Evolutionary conservation across 2,329 filamentous ascomycete species (phyloP).

Genomic region (Uncinocarpus reesii): DNA sequence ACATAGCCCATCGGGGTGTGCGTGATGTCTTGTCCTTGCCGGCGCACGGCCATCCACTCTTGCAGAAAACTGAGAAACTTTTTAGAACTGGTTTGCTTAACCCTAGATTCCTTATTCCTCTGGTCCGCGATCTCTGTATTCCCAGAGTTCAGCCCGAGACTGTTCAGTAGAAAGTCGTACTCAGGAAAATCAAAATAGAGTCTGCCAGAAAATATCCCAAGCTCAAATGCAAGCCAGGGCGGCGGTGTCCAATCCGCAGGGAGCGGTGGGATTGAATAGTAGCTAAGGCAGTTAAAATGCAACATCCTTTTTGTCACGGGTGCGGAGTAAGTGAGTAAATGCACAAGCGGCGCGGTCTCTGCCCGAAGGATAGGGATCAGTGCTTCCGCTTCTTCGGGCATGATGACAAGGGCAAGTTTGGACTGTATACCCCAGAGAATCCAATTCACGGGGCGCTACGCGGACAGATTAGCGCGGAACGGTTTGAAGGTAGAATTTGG

Average conservation of each 20-base stretch:
- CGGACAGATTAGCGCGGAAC: neutral
- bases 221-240: constrained; percentile 46
- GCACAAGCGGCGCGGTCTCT: constrained; percentile 20
- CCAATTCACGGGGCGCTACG: constrained; percentile 47
- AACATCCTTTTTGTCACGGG: constrained; percentile 52
- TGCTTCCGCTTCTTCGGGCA: constrained; percentile 52
- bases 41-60: constrained; percentile 26
- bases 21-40: constrained; percentile 28
- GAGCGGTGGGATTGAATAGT: constrained; percentile 43
- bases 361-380: constrained; percentile 40
- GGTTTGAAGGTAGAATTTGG: neutral
- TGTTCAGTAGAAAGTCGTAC: constrained; percentile 16
- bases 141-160: neutral
- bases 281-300: constrained; percentile 46
- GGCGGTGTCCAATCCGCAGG: constrained; percentile 37
- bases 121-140: neutral
- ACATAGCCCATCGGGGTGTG: constrained; percentile 31
- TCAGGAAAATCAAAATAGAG: constrained; percentile 39
- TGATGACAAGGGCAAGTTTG: constrained; percentile 46
- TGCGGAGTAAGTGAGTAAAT: constrained; percentile 49
- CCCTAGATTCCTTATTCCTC: neutral
- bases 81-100: neutral
- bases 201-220: constrained; percentile 51
- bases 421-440: constrained; percentile 45
- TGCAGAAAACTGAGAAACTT: constrained; percentile 24